Percentiles rank a stretch among this genome's conserved stretches.
These are phyloP conservation scores for Pythium scleroteichum DNA, from an alignment of 352 stramenopile genomes.

Conservation along the genomic window DNA sequence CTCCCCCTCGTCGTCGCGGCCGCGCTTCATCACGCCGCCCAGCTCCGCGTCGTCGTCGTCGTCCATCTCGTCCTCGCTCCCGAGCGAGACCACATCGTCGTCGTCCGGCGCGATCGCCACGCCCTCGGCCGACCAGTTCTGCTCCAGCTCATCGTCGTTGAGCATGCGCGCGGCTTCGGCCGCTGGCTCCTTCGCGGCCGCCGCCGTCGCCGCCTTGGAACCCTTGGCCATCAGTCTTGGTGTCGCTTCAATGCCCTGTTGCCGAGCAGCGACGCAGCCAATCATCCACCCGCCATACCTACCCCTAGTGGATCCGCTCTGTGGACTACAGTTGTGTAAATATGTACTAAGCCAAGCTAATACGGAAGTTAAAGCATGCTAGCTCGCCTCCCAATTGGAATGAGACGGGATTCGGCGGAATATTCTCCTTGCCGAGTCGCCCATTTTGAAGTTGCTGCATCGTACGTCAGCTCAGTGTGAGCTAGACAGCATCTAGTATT, in stretches of 20 bases:
- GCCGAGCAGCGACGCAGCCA: constrained; percentile 20
- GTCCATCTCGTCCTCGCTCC: constrained; percentile 84
- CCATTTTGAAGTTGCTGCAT: too few relatives aligned
- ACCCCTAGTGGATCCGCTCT: constrained; percentile 30
- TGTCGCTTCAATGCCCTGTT: constrained; percentile 27
- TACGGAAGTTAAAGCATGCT: too few relatives aligned
- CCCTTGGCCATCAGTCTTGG: constrained; percentile 9
- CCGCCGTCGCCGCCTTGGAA: constrained; percentile 6
- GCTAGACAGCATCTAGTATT: too few relatives aligned
- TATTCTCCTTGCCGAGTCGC: too few relatives aligned
- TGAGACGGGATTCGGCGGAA: too few relatives aligned
- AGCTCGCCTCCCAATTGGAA: too few relatives aligned
- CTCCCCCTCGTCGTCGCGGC: constrained; percentile 33
- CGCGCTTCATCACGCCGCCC: constrained; percentile 34
- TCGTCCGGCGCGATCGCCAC: constrained; percentile 29
- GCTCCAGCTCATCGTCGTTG: constrained; percentile 41
- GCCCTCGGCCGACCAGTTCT: constrained; percentile 35
- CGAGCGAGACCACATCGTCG: constrained; percentile 51
- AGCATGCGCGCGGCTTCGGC: constrained; percentile 9
- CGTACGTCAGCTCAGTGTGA: too few relatives aligned
- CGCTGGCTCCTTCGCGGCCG: too few relatives aligned
- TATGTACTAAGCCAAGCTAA: too few relatives aligned
- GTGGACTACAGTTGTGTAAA: too few relatives aligned
- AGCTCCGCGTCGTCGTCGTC: constrained; percentile 74
- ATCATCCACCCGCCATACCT: constrained; percentile 28